Conservation (phyloP, 257 asterid species). For the Solanum sejunctum region DNA sequence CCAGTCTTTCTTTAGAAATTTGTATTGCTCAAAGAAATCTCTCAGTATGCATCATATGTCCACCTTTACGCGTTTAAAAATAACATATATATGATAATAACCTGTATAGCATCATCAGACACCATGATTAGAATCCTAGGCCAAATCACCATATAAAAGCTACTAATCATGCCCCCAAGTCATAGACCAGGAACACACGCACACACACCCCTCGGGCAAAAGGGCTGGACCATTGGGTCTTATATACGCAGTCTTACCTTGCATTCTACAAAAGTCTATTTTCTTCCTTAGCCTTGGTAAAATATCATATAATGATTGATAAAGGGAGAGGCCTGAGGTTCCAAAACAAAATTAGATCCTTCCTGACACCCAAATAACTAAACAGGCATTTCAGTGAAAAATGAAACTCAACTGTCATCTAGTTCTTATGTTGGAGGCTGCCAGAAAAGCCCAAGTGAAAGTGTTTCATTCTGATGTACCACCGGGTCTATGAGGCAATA, state of each 20-base stretch:
- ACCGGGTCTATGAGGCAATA: background rate
- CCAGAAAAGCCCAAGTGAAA: too few relatives aligned
- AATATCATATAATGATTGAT: background rate
- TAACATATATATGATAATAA: background rate
- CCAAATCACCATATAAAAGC: too few relatives aligned
- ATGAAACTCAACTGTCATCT: too few relatives aligned
- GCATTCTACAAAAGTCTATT: too few relatives aligned
- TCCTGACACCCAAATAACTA: too few relatives aligned
- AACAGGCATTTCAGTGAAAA: too few relatives aligned
- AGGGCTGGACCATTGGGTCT: background rate
- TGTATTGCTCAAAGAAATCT: background rate
- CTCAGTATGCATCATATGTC: background rate
- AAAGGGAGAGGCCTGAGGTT: background rate
- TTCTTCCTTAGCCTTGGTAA: background rate
- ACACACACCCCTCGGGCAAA: background rate
- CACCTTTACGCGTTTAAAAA: background rate
- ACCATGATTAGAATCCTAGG: too few relatives aligned
- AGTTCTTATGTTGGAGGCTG: too few relatives aligned
- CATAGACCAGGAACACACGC: background rate
- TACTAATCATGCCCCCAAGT: too few relatives aligned
- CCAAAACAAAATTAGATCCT: background rate
- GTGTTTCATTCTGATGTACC: too few relatives aligned
- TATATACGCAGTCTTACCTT: too few relatives aligned
- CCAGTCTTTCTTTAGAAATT: background rate
- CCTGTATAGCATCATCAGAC: background rate